A percentile compares a stretch with the other conserved stretches of the same genome.
phyloP scores from a whole-genome alignment of 345 rosid genomes.

The Pistacia integerrima region DNA sequence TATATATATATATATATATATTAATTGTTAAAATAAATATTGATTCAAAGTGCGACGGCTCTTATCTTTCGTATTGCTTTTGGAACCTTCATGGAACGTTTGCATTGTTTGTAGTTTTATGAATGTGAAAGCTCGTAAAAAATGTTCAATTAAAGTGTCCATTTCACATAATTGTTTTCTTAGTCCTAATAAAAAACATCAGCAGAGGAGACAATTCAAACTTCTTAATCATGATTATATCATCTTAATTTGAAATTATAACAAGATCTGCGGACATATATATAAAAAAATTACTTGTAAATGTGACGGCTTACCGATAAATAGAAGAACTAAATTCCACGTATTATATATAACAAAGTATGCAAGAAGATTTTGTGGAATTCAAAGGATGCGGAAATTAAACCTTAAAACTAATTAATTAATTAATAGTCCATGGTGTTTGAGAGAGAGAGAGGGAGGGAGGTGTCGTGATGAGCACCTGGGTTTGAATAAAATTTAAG shows the following conservation, averaged over 20 bases:
- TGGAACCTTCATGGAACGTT: background rate
- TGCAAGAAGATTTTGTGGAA: background rate
- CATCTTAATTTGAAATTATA: no score
- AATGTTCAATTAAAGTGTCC: background rate
- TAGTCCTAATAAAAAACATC: no score
- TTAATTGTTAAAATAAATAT: no score
- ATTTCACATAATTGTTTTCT: background rate
- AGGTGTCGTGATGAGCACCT: background rate
- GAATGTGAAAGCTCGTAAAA: background rate
- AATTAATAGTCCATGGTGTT: constrained; percentile 12
- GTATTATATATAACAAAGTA: no score
- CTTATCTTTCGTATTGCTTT: background rate
- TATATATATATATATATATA: no score
- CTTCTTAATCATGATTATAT: no score
- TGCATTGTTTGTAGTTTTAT: no score
- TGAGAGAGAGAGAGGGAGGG: constrained; percentile 3
- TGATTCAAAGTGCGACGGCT: no score
- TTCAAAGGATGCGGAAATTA: constrained; percentile 23
- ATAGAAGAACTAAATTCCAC: no score
- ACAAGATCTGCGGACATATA: no score
- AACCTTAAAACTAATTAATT: background rate
- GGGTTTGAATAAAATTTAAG: constrained; percentile 2
- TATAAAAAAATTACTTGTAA: no score
- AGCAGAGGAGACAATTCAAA: background rate
- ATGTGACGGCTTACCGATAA: no score